These are phyloP conservation scores for Psilocybe subaeruginosa DNA, from an alignment of 768 basidiomycete genomes.

Conservation along the genomic window DNA sequence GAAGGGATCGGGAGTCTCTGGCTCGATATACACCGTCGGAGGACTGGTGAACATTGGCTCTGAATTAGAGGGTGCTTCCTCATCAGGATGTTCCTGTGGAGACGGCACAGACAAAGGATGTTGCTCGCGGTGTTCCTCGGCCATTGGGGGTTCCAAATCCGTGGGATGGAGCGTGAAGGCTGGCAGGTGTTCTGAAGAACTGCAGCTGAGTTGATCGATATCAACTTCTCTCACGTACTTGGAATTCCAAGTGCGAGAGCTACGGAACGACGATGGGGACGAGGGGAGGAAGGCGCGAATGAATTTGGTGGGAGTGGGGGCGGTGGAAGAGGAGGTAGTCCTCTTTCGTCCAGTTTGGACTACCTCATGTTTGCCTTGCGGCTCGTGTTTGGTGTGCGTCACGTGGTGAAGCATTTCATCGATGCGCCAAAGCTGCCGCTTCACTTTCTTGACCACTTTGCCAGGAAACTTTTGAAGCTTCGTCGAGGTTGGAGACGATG, in stretches of 20 bases:
- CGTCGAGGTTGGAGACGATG: conserved; percentile 23
- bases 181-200: conserved; percentile 12
- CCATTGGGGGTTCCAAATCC: conserved; percentile 11
- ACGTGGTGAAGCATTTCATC: conserved; percentile 37
- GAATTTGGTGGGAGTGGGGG: conserved; percentile 40
- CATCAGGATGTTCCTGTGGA: not conserved
- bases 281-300: conserved; percentile 22
- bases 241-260: conserved; percentile 14
- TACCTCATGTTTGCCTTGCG: conserved; percentile 7
- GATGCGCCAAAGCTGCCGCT: conserved; percentile 34
- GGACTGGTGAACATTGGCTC: conserved; percentile 31
- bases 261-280: conserved; percentile 13
- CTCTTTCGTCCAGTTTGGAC: conserved; percentile 19
- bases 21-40: conserved; percentile 37
- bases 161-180: conserved; percentile 9
- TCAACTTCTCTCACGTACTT: conserved; percentile 18
- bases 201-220: conserved; percentile 13
- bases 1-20: conserved; percentile 63
- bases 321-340: conserved; percentile 35
- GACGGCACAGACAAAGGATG: conserved; percentile 1
- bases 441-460: conserved; percentile 34
- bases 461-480: conserved; percentile 22
- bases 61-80: conserved; percentile 14
- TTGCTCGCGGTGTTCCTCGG: conserved; percentile 8
- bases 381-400: conserved; percentile 32